These are phyloP conservation scores for Fusarium chuoi DNA, from an alignment of 2,329 filamentous ascomycete species.

Conservation along the genomic window DNA sequence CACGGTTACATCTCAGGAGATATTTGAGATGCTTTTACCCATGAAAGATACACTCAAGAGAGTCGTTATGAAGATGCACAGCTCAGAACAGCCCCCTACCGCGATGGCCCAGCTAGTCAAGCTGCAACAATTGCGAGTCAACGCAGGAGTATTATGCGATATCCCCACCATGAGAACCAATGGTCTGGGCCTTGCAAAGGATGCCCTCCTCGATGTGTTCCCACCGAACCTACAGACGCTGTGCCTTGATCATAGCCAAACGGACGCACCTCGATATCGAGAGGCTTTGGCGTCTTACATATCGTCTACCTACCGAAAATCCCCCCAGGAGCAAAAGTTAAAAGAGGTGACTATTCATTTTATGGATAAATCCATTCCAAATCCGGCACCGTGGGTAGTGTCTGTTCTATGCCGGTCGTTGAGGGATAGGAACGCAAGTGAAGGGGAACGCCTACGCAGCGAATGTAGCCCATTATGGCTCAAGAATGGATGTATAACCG, in stretches of 20 bases:
- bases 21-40: neutral
- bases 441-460: neutral
- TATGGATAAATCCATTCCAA: neutral
- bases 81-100: neutral
- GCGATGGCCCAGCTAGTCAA: neutral
- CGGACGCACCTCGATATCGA: neutral
- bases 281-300: constrained; percentile 3
- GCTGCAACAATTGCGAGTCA: neutral
- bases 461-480: neutral
- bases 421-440: neutral
- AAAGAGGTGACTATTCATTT: neutral
- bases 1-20: neutral
- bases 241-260: neutral
- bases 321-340: neutral
- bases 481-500: neutral
- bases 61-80: neutral
- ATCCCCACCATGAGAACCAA: neutral
- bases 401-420: neutral
- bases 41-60: neutral
- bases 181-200: neutral
- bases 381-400: neutral
- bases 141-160: neutral
- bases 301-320: neutral
- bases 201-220: neutral
- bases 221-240: neutral